Base-by-base conservation (phyloP, 768 basidiomycete species). In the Termitomyces sp. region DNA sequence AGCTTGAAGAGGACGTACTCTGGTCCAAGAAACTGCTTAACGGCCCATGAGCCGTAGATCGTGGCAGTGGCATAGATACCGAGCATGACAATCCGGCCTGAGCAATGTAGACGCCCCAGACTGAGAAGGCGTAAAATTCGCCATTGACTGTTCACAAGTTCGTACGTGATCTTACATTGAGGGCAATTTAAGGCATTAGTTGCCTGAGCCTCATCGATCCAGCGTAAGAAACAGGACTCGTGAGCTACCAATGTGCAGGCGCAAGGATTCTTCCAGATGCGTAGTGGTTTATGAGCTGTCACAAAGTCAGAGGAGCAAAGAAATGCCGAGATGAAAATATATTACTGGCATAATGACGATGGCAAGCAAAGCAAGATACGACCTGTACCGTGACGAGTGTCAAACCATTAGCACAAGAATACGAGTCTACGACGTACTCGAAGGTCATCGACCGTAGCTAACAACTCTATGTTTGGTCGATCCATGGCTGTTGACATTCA, bases 191-290 rank as follows among this genome's bases (percentile, higher is more conserved):
- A 79, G 0, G 88, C 87, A 67, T 88, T 87, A 2, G 79, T 73
- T 34, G 81, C 79, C 10, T 85, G 81, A 8, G 78, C 73, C 6
- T 78, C 60, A 48, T 77, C 84, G 34, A 92, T 90, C 91, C 91
- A 92, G 63, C 85, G 82, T 31, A 91, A 79, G 15, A 93, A 81
- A 74, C 91, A 93, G 0, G 83, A 74, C 69, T 92, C 88, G 72
- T 92, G 91, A 2, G 91, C 91, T 42, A 93, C 76, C 40, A 92
- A 81, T 0, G 90, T 91, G 68, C 91, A 93, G 51, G 75, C 83
- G 71, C 91, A 92, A 5, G 91, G 91, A 66, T 92, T 91, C 0
- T 84, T 86, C 89, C 91, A 92, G 51, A 75, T 70, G 37, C 79
- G 75, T 12, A 83, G 81, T 6, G 84, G 83, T 14, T 77, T 72